Evolutionary conservation across 1,284 basidiomycete species (phyloP).

Genomic region (Cerioporus squamosus): DNA sequence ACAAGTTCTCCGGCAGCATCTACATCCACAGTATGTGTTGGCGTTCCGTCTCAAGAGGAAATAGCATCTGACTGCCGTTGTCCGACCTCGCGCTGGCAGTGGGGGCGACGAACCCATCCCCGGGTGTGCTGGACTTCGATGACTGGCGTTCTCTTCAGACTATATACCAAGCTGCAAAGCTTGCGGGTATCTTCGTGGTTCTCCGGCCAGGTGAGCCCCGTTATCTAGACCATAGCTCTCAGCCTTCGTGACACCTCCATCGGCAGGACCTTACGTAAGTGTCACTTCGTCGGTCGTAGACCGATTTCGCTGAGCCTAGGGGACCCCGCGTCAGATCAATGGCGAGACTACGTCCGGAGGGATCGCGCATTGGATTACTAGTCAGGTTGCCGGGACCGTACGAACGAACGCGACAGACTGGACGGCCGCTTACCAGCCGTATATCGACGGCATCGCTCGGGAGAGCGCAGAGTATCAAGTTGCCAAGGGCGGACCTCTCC

Average conservation of each 20-base stretch:
- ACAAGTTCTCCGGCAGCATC: conserved; percentile 44
- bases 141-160: conserved; percentile 73
- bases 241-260: neutral
- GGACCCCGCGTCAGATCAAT: conserved; percentile 56
- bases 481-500: conserved; percentile 70
- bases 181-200: conserved; percentile 50
- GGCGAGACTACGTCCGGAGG: conserved; percentile 84
- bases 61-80: neutral
- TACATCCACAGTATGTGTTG: conserved; percentile 52
- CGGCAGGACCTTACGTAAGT: conserved; percentile 32
- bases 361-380: conserved; percentile 78
- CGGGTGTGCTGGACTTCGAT: conserved; percentile 74
- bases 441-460: conserved; percentile 66
- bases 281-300: too few relatives aligned
- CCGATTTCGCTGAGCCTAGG: conserved; percentile 24
- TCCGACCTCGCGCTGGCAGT: conserved; percentile 13
- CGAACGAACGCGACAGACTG: conserved; percentile 75
- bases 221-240: neutral
- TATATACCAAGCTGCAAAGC: conserved; percentile 51
- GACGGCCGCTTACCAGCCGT: conserved; percentile 70
- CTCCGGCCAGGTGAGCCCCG: conserved; percentile 44
- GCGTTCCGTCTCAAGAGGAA: neutral
- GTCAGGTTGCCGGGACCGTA: conserved; percentile 65
- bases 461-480: conserved; percentile 71
- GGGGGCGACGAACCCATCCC: conserved; percentile 76